A percentile compares a stretch with the other conserved stretches of the same genome.
Evolutionary conservation across 768 basidiomycete species (phyloP).

Genomic region (Tylopilus plumbeoviolaceoides): DNA sequence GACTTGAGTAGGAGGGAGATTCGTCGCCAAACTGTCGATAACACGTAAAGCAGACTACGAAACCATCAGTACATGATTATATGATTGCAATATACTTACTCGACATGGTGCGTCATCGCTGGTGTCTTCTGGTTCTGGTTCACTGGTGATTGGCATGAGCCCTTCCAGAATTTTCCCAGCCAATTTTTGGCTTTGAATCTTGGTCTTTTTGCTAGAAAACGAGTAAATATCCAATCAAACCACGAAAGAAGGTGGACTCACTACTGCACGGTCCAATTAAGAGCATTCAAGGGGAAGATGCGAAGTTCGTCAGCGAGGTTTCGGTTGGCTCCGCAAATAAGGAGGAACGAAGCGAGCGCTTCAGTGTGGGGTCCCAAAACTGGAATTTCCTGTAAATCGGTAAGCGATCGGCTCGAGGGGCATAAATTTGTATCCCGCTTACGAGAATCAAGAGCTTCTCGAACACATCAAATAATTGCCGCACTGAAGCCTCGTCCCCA

Average conservation of each 20-base stretch:
- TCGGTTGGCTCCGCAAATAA: slow-evolving; percentile 77
- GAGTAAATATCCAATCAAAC: neutral
- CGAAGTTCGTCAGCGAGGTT: slow-evolving; percentile 75
- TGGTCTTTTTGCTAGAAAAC: slow-evolving; percentile 83
- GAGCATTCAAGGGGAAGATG: slow-evolving; percentile 85
- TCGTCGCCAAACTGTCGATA: slow-evolving; percentile 88
- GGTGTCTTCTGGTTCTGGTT: slow-evolving; percentile 90
- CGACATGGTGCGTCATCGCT: slow-evolving; percentile 92
- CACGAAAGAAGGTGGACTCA: slow-evolving; percentile 32
- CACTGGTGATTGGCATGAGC: slow-evolving; percentile 90
- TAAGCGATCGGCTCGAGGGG: neutral
- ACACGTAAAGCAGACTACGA: slow-evolving; percentile 86
- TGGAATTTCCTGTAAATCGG: slow-evolving; percentile 74
- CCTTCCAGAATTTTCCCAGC: slow-evolving; percentile 84
- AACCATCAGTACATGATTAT: slow-evolving; percentile 6
- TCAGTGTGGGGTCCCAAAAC: slow-evolving; percentile 85
- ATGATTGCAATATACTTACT: slow-evolving; percentile 42
- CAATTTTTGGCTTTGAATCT: slow-evolving; percentile 81
- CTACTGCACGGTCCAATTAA: slow-evolving; percentile 98
- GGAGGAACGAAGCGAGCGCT: slow-evolving; percentile 84
- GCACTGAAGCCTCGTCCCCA: slow-evolving; percentile 75
- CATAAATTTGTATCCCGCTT: slow-evolving; percentile 22
- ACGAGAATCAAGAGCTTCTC: slow-evolving; percentile 94
- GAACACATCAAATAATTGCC: slow-evolving; percentile 91
- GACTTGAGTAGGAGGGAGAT: slow-evolving; percentile 90